Percentiles rank a stretch among this genome's conserved stretches.
These are phyloP conservation scores for Candida germanica DNA, from an alignment of 805 yeast genomes.

Conservation along the genomic window DNA sequence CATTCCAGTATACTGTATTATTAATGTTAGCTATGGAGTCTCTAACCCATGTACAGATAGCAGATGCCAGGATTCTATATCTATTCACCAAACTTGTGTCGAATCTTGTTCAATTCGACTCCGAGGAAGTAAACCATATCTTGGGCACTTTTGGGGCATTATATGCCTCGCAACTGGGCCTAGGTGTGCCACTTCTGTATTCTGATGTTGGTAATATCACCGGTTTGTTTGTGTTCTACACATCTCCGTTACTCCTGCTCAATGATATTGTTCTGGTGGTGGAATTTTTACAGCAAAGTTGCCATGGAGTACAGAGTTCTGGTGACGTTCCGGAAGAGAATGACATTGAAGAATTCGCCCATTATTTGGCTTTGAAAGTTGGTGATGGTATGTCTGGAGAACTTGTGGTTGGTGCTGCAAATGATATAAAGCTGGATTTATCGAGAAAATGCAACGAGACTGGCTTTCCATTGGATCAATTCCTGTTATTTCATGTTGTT, in stretches of 20 bases:
- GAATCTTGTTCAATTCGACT: neutral
- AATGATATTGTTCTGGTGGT: constrained; percentile 1
- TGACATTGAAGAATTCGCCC: constrained; percentile 13
- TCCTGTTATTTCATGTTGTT: constrained; percentile 17
- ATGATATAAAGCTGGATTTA: neutral
- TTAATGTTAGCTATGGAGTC: too few relatives aligned
- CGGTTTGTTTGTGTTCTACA: constrained; percentile 3
- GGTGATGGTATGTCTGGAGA: neutral
- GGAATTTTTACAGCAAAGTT: neutral
- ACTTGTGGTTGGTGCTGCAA: neutral
- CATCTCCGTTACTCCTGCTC: constrained; percentile 7
- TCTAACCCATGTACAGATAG: too few relatives aligned
- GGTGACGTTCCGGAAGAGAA: constrained; percentile 5
- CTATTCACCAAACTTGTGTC: constrained; percentile 1
- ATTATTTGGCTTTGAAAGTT: constrained; percentile 7
- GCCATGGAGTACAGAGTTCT: neutral
- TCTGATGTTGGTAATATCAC: constrained; percentile 1
- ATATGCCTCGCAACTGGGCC: neutral
- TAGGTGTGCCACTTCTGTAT: neutral
- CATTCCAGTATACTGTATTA: too few relatives aligned
- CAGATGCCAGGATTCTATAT: constrained; percentile 4
- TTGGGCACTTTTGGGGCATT: constrained; percentile 6
- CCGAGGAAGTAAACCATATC: constrained; percentile 2
- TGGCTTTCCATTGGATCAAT: neutral
- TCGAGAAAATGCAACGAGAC: neutral